A percentile compares a stretch with the other conserved stretches of the same genome.
Conservation (phyloP, 2,329 filamentous ascomycete genomes). For the Fusarium tanahbumbuense region DNA sequence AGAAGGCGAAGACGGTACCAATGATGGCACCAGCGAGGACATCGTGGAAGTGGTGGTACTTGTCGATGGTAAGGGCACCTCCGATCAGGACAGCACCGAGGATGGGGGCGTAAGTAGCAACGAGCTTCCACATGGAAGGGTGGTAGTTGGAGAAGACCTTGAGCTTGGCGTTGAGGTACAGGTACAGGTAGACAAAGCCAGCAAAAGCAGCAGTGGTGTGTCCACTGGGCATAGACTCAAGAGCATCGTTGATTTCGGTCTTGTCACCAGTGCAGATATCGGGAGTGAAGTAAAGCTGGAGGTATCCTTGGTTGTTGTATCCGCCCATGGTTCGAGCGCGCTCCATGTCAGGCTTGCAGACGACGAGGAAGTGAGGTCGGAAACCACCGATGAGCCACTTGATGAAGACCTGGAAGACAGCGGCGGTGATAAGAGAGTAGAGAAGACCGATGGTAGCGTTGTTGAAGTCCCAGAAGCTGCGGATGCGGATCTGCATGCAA, state of each 20-base stretch:
- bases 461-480: conserved; percentile 77
- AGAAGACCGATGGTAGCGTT: conserved; percentile 76
- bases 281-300: conserved; percentile 73
- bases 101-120: conserved; percentile 72
- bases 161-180: conserved; percentile 83
- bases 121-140: conserved; percentile 78
- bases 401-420: conserved; percentile 81
- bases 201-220: conserved; percentile 80
- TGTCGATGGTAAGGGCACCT: conserved; percentile 76
- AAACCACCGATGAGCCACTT: conserved; percentile 81
- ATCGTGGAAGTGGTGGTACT: conserved; percentile 82
- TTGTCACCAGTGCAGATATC: conserved; percentile 76
- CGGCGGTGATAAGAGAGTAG: conserved; percentile 75
- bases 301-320: conserved; percentile 64
- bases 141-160: conserved; percentile 81
- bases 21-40: conserved; percentile 74
- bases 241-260: conserved; percentile 72
- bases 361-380: conserved; percentile 77
- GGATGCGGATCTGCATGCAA: conserved; percentile 73
- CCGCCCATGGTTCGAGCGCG: conserved; percentile 41
- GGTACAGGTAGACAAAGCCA: conserved; percentile 75
- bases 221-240: conserved; percentile 79
- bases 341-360: conserved; percentile 68
- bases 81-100: conserved; percentile 76
- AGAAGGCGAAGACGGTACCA: conserved; percentile 73